A percentile compares a stretch with the other conserved stretches of the same genome.
phyloP scores from a whole-genome alignment of 495 filamentous ascomycete genomes.

The Podospora conica region DNA sequence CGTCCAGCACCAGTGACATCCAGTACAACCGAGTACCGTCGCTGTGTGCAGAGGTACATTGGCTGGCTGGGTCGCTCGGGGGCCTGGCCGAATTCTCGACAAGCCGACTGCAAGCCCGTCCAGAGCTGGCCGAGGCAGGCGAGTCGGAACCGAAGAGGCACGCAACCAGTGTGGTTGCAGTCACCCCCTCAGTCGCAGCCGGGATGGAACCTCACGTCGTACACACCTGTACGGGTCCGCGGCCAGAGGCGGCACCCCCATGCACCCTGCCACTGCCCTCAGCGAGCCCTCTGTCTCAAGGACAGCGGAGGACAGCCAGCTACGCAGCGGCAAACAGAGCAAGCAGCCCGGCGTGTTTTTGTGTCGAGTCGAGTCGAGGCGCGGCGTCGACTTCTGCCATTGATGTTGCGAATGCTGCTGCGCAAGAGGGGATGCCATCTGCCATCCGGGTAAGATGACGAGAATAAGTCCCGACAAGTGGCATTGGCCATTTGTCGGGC shows the following conservation, averaged over 20 bases:
- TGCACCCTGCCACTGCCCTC: neutral
- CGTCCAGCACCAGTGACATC: conserved; percentile 14
- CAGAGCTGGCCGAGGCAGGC: conserved; percentile 5
- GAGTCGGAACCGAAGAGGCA: conserved; percentile 20
- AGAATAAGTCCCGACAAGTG: conserved; percentile 3
- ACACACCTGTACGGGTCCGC: conserved; percentile 1
- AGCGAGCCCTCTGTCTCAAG: neutral
- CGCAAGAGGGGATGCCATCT: neutral
- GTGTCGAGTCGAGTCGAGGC: neutral
- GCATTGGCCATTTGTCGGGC: conserved; percentile 3
- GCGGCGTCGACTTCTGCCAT: neutral
- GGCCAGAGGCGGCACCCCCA: neutral
- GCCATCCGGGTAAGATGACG: neutral
- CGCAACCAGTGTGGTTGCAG: conserved; percentile 4
- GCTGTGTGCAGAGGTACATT: conserved; percentile 27
- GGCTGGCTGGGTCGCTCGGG: neutral
- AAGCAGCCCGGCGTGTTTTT: neutral
- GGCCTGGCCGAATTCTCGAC: conserved; percentile 2
- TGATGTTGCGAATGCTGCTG: neutral
- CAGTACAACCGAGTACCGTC: conserved; percentile 30
- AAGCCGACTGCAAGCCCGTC: conserved; percentile 6
- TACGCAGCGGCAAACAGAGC: neutral
- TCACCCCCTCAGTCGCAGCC: conserved; percentile 13
- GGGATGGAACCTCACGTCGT: conserved; percentile 14
- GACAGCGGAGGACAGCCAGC: neutral